A percentile compares a stretch with the other conserved stretches of the same genome.
These are phyloP conservation scores for Wakefieldia striispora DNA, from an alignment of 768 basidiomycete species.

Conservation along the genomic window DNA sequence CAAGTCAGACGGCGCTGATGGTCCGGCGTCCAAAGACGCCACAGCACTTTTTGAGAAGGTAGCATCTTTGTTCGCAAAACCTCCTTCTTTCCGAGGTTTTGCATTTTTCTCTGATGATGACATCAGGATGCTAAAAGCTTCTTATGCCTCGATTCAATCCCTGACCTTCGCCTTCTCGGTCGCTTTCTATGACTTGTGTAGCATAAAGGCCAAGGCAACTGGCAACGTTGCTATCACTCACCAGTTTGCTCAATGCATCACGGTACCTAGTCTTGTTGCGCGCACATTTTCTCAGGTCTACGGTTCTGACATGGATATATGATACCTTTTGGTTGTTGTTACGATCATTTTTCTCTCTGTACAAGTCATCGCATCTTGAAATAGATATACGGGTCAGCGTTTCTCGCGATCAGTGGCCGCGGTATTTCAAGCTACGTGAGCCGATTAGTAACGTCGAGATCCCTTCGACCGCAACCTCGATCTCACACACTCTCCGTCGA, in stretches of 20 bases:
- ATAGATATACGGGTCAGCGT: neutral
- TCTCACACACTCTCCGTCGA: slow-evolving; percentile 11
- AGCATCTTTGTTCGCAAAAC: slow-evolving; percentile 30
- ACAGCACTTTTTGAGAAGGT: slow-evolving; percentile 10
- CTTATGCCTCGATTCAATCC: slow-evolving; percentile 45
- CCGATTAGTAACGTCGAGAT: neutral
- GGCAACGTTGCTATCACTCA: slow-evolving; percentile 20
- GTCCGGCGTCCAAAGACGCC: neutral
- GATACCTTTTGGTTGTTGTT: neutral
- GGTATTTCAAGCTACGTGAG: neutral
- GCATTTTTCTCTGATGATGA: slow-evolving; percentile 31
- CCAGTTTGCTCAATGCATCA: slow-evolving; percentile 26
- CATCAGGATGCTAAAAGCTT: slow-evolving; percentile 46
- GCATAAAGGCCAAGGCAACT: slow-evolving; percentile 50
- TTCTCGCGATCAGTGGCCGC: neutral
- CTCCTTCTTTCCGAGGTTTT: slow-evolving; percentile 24
- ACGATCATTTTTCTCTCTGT: neutral
- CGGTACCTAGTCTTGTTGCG: slow-evolving; percentile 15
- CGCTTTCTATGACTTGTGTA: slow-evolving; percentile 51
- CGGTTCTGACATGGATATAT: slow-evolving; percentile 3
- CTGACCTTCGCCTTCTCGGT: slow-evolving; percentile 49
- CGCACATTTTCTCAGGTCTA: slow-evolving; percentile 20
- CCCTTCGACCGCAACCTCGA: slow-evolving; percentile 6
- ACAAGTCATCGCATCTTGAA: neutral
- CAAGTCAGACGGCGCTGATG: neutral